phyloP scores from a whole-genome alignment of 2,329 filamentous ascomycete genomes.

The Fusarium begoniae region DNA sequence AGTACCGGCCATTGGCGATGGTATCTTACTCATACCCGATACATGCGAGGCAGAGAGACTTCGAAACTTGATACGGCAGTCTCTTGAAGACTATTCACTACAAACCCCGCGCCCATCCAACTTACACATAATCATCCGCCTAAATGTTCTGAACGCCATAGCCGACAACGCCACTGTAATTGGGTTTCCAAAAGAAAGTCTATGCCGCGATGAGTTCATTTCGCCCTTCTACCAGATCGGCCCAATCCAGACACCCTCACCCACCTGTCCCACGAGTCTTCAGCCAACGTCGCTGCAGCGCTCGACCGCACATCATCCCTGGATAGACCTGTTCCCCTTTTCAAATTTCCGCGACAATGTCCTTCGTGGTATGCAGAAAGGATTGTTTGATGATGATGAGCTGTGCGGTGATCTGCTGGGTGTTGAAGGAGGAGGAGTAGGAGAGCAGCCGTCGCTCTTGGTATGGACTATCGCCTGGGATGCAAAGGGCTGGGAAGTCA shows the following conservation, averaged over 20 bases:
- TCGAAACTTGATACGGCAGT: not conserved
- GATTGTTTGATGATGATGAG: not conserved
- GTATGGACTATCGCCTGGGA: not conserved
- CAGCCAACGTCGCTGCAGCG: not conserved
- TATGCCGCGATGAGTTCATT: not conserved
- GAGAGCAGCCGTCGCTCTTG: not conserved
- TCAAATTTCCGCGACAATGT: not conserved
- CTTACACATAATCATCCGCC: not conserved
- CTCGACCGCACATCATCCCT: not conserved
- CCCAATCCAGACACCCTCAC: not conserved
- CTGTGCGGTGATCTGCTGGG: not conserved
- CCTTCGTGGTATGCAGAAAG: not conserved
- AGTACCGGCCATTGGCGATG: rapidly evolving
- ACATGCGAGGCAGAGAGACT: not conserved
- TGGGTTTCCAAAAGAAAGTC: not conserved
- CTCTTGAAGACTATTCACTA: not conserved
- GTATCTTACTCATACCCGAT: not conserved
- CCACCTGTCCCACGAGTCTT: not conserved
- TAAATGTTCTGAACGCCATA: not conserved
- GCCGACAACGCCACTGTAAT: not conserved
- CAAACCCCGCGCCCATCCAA: not conserved
- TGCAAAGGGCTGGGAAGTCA: not conserved
- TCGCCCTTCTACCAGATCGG: not conserved
- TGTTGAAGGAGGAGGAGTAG: not conserved
- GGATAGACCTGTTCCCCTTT: not conserved